Evolutionary conservation across 2,329 filamentous ascomycete genomes (phyloP).

Genomic region (Macrophomina pseudophaseolina): DNA sequence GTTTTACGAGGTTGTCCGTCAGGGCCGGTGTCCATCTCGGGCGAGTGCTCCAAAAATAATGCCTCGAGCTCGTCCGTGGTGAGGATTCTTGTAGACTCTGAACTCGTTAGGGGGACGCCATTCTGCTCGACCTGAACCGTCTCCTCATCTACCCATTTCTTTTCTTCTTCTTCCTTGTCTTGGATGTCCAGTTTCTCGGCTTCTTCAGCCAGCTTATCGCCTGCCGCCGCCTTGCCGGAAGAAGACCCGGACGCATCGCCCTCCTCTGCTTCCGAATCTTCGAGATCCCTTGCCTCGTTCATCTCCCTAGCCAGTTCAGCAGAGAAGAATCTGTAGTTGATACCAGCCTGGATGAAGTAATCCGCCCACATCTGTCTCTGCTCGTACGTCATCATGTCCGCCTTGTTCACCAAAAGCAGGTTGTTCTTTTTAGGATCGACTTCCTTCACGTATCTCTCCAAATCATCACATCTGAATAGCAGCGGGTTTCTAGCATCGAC

Average conservation of each 20-base stretch:
- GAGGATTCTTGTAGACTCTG: constrained; percentile 70
- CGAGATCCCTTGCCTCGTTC: constrained; percentile 72
- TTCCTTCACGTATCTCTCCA: constrained; percentile 93
- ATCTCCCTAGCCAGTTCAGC: constrained; percentile 88
- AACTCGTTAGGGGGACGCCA: constrained; percentile 41
- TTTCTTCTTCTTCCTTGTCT: constrained; percentile 48
- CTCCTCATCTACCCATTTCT: constrained; percentile 49
- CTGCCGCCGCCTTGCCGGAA: constrained; percentile 50
- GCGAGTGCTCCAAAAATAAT: constrained; percentile 80
- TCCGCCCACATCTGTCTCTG: constrained; percentile 86
- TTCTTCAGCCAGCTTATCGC: constrained; percentile 53
- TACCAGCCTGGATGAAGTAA: constrained; percentile 79
- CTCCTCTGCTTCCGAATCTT: constrained; percentile 54
- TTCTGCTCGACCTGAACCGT: constrained; percentile 40
- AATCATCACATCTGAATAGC: constrained; percentile 90
- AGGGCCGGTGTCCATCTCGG: constrained; percentile 58
- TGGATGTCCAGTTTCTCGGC: constrained; percentile 53
- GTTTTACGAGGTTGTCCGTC: constrained; percentile 66
- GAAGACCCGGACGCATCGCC: constrained; percentile 38
- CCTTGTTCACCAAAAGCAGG: constrained; percentile 93
- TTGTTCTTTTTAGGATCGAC: constrained; percentile 89
- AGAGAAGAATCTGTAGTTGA: constrained; percentile 96
- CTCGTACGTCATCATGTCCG: constrained; percentile 93
- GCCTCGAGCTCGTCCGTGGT: constrained; percentile 92
- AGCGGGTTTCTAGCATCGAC: constrained; percentile 95